Evolutionary conservation across 1,284 basidiomycete genomes (phyloP).

Genomic region (Heterobasidion irregulare): DNA sequence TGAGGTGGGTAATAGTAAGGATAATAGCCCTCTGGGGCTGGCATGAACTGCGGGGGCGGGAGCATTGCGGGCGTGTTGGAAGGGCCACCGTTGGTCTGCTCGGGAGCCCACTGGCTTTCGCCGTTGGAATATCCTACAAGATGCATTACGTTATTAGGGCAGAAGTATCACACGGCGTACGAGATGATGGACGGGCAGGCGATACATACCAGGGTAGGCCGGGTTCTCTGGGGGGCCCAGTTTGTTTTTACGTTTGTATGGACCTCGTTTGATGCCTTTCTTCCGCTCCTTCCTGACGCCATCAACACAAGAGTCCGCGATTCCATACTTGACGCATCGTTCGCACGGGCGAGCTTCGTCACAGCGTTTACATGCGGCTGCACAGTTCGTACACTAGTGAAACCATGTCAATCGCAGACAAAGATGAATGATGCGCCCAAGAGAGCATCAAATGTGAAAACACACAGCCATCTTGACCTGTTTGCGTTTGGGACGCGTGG

Average conservation of each 20-base stretch:
- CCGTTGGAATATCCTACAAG: slow-evolving; percentile 9
- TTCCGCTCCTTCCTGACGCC: slow-evolving; percentile 77
- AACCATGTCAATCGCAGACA: slow-evolving; percentile 8
- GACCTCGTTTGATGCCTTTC: slow-evolving; percentile 81
- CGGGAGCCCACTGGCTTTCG: slow-evolving; percentile 9
- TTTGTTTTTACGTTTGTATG: slow-evolving; percentile 74
- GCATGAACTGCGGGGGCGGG: slow-evolving; percentile 23
- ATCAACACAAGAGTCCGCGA: slow-evolving; percentile 62
- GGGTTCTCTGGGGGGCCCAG: slow-evolving; percentile 14
- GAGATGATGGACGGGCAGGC: neutral
- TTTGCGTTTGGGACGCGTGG: slow-evolving; percentile 56
- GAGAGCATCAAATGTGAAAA: slow-evolving; percentile 9
- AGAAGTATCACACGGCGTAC: neutral
- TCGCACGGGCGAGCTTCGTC: slow-evolving; percentile 75
- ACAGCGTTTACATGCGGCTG: slow-evolving; percentile 79
- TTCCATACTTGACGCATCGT: slow-evolving; percentile 75
- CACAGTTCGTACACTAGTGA: slow-evolving; percentile 73
- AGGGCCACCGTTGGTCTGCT: slow-evolving; percentile 8
- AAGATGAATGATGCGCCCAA: slow-evolving; percentile 6
- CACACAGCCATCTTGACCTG: slow-evolving; percentile 86
- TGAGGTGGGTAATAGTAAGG: slow-evolving; percentile 30
- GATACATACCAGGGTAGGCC: slow-evolving; percentile 13
- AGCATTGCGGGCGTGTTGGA: slow-evolving; percentile 26
- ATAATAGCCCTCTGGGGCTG: slow-evolving; percentile 45
- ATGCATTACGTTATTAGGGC: neutral